Base-by-base conservation (phyloP, 2,329 filamentous ascomycete species). In the Hysterium pulicare region DNA sequence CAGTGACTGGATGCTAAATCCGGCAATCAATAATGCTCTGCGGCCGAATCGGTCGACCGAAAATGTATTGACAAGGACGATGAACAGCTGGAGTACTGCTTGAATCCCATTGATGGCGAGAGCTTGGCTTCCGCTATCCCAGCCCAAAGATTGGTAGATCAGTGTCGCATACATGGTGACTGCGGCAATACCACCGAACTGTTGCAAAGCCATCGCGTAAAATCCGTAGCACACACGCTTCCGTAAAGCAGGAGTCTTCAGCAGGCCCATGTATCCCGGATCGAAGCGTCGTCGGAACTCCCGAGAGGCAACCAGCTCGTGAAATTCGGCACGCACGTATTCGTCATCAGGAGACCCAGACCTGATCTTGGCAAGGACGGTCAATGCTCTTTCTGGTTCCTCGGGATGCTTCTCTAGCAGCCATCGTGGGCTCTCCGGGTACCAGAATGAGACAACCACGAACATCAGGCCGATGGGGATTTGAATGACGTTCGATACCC, bases 401-500 rank as follows among this genome's bases (percentile, higher is more conserved):
- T 64, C 60, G 0, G 63, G 64, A 31, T 65, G 53, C 44, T 54
- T 64, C 41, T 68, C 65, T 7, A 68, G 53, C n/a, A 68, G 45
- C 47, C 53, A 67, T 16, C 64, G 53, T 5, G 66, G 66, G 20
- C 52, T 57, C 41, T 70, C 67, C 1, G 65, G 64, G 40, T 69
- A 69, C 55, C 56, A 68, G 51, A 71, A 71, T 11, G 58, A 68
- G 11, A 64, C 45, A 20, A 53, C 50, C 9, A 70, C 56, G 23
- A 70, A 69, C 22, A 46, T 38, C 2, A 70, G 37, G 6, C 69
- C 68, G 35, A 71, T 68, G 2, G 67, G 67, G 34, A 71, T 66
- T 41, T 72, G 68, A 21, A 72, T 62, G 13, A 69, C 28, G 40
- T 71, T 71, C 4, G 66, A 70, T 1, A 71, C 60, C 24, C 69